Evolutionary conservation across 2,329 filamentous ascomycete species (phyloP).

Genomic region (Rhinocladiella similis): DNA sequence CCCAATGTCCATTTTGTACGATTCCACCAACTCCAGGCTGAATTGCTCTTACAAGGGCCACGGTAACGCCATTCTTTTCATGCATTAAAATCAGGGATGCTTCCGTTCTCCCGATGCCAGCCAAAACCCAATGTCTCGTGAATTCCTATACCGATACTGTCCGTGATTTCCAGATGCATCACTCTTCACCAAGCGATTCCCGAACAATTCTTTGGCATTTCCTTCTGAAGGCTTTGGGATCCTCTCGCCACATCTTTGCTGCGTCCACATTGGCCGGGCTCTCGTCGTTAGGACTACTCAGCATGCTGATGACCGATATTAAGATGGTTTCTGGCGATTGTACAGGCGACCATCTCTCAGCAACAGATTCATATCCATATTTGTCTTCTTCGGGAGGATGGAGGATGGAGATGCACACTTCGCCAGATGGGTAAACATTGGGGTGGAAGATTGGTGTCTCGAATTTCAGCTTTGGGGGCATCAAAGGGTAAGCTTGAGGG

Average conservation of each 20-base stretch:
- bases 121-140: no score
- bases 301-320: slow-evolving; percentile 86
- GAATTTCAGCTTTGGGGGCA: slow-evolving; percentile 88
- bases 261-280: slow-evolving; percentile 94
- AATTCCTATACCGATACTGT: no score
- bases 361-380: slow-evolving; percentile 86
- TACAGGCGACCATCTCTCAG: slow-evolving; percentile 91
- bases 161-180: background rate
- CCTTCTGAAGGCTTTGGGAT: slow-evolving; percentile 74
- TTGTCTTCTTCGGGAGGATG: slow-evolving; percentile 93
- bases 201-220: slow-evolving; percentile 75
- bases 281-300: slow-evolving; percentile 91
- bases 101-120: no score
- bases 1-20: background rate
- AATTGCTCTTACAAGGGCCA: background rate
- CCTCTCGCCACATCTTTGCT: slow-evolving; percentile 81
- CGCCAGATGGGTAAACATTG: slow-evolving; percentile 75
- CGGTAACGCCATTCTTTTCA: background rate
- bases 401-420: slow-evolving; percentile 95
- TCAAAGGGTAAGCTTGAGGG: slow-evolving; percentile 79
- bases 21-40: background rate
- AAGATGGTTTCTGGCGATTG: slow-evolving; percentile 95
- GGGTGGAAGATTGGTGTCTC: slow-evolving; percentile 87
- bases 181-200: slow-evolving; percentile 75
- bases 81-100: background rate